Percentiles rank a stretch among this genome's conserved stretches.
These are phyloP conservation scores for Penicillium salamii DNA, from an alignment of 495 filamentous ascomycete species.

Conservation along the genomic window DNA sequence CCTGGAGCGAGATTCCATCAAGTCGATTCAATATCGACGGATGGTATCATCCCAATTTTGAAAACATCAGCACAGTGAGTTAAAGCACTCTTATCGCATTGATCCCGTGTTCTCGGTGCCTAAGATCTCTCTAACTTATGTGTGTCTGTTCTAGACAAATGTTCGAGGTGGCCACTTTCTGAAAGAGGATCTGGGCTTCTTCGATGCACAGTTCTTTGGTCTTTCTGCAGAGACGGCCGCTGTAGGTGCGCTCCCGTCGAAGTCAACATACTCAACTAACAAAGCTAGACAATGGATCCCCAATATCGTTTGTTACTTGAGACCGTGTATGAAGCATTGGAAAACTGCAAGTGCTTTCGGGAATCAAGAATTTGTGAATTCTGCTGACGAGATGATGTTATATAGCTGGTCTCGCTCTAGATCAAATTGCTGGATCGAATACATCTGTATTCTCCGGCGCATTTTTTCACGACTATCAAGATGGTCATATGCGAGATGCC, in stretches of 20 bases:
- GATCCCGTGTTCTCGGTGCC: background rate
- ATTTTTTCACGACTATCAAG: constrained; percentile 1
- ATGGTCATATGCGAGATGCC: background rate
- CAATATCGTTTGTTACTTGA: background rate
- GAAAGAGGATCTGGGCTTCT: background rate
- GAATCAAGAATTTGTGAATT: background rate
- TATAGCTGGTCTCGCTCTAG: background rate
- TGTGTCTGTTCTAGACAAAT: background rate
- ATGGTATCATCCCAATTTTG: background rate
- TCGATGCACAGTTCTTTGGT: background rate
- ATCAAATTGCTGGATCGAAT: background rate
- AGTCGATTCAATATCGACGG: background rate
- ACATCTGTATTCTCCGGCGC: background rate
- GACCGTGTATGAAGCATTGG: background rate
- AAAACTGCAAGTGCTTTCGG: background rate
- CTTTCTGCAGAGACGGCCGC: background rate
- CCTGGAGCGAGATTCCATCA: background rate
- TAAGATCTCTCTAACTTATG: background rate
- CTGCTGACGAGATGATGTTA: background rate
- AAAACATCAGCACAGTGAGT: background rate
- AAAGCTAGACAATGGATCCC: background rate
- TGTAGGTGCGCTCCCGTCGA: background rate
- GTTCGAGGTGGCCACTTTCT: background rate
- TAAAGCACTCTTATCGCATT: background rate
- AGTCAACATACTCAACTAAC: too few relatives aligned